Evolutionary conservation across 2,329 filamentous ascomycete genomes (phyloP), one percentile per base, ranked within the genome.

Genomic region (Verticillium nonalfalfae): DNA sequence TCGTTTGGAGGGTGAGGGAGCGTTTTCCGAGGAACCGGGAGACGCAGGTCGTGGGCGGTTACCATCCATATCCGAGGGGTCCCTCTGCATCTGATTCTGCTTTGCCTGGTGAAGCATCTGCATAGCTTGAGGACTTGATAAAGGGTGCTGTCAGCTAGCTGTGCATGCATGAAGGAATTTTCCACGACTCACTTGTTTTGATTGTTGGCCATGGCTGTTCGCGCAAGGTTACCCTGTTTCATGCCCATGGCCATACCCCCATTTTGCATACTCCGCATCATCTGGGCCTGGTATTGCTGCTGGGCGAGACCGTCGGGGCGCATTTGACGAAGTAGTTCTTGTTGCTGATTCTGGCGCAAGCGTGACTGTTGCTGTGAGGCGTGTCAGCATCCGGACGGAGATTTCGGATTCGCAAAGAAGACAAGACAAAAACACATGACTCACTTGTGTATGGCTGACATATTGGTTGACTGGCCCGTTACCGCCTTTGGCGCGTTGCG

Each of bases 1-100:
- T 70, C 93, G 86, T 79, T 98, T 98, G 65, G 90, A 94, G 1
- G 94, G 94, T 36, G 94, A 98, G 4, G 93, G 92, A 33, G 91
- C 93, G 70, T 95, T 95, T 59, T 97, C 93, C 60, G 87, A 88
- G 40, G 89, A 89, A 58, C 88, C 87, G 7, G 94, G 94, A 38
- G 94, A 97, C 62, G 89, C 87, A 34, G 92, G 89, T 63, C 93
- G 86, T 65, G 89, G 87, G 63, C 90, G 90, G 75, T 89, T 91
- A 74, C 90, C 89, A 69, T 96, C 92, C 85, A 95, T 92, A 65
- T 89, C 88, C 15, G 91, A 94, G 60, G 91, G 90, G 69, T 96
- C 92, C 63, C 92, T 85, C 73, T 94, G 90, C 90, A 97, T 96
- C 72, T 90, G 87, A 61, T 88, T 87, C 70, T 90, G 86, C 76